Evolutionary conservation across 805 yeast genomes (phyloP).

Genomic region (Lipomyces starkeyi): DNA sequence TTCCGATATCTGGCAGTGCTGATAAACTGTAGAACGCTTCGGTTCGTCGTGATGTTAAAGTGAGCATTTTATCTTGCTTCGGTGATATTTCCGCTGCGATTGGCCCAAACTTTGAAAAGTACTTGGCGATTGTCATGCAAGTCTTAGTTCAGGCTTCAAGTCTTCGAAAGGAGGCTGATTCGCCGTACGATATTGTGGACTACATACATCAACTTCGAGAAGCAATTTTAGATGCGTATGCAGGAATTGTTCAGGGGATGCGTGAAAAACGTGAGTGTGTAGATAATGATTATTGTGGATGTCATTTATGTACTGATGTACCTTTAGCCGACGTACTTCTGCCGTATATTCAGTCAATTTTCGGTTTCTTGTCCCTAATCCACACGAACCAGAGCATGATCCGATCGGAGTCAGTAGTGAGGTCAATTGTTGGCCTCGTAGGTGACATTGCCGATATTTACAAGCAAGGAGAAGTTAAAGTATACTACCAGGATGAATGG

Average conservation of each 20-base stretch:
- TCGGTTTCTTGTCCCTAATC: conserved; percentile 67
- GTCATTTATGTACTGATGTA: background rate
- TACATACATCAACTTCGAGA: conserved; percentile 75
- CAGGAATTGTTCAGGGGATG: conserved; percentile 93
- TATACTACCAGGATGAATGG: conserved; percentile 75
- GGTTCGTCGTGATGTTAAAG: conserved; percentile 81
- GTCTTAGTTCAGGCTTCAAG: conserved; percentile 55
- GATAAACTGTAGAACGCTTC: conserved; percentile 15
- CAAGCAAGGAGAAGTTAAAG: conserved; percentile 75
- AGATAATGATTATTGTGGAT: background rate
- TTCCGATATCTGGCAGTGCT: background rate
- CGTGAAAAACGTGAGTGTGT: conserved; percentile 54
- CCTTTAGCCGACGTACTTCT: conserved; percentile 59
- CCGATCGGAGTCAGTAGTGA: conserved; percentile 70
- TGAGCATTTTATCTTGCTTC: conserved; percentile 86
- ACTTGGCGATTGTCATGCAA: conserved; percentile 77
- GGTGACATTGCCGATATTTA: conserved; percentile 93
- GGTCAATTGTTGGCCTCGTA: conserved; percentile 86
- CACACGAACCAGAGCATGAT: conserved; percentile 65
- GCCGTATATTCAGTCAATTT: conserved; percentile 71
- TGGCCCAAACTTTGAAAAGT: conserved; percentile 76
- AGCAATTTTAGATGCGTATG: conserved; percentile 93
- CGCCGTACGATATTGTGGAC: conserved; percentile 75
- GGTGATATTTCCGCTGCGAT: conserved; percentile 94
- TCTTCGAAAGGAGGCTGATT: conserved; percentile 50